phyloP scores from a whole-genome alignment of 225 moss, liverwort and hornwort genomes.

The Polytrichum commune region DNA sequence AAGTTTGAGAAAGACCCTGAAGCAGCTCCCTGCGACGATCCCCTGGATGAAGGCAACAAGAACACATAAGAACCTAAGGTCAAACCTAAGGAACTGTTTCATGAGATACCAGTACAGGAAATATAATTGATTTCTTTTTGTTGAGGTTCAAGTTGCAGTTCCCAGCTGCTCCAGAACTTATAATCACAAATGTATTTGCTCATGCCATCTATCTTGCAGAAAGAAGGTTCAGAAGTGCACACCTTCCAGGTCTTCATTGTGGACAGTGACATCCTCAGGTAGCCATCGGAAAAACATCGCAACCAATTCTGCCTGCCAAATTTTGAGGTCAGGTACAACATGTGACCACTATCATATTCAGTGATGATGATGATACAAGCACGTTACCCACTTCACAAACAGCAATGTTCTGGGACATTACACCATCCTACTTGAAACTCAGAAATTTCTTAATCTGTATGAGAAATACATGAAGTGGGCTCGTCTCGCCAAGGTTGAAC shows the following conservation, averaged over 20 bases:
- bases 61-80: not conserved
- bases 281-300: slow-evolving; percentile 98
- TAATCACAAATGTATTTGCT: too few relatives aligned
- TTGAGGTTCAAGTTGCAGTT: not conserved
- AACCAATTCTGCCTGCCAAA: slow-evolving; percentile 87
- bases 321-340: slow-evolving; percentile 33
- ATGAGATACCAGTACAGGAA: too few relatives aligned
- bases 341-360: too few relatives aligned
- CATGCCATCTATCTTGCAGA: too few relatives aligned
- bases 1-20: slow-evolving; percentile 81
- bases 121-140: not conserved
- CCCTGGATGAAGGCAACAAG: slow-evolving; percentile 36
- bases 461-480: slow-evolving; percentile 68
- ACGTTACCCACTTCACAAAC: too few relatives aligned
- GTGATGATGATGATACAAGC: too few relatives aligned
- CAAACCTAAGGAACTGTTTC: not conserved
- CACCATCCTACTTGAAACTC: too few relatives aligned
- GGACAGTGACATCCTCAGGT: slow-evolving; percentile 93
- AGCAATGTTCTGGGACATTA: too few relatives aligned
- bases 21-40: slow-evolving; percentile 82
- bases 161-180: not conserved
- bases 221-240: not conserved
- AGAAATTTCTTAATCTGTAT: not conserved
- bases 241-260: slow-evolving; percentile 98
- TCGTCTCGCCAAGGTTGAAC: slow-evolving; percentile 62